Conservation (phyloP, 2,329 filamentous ascomycete genomes). For the Ophiostoma ips region DNA sequence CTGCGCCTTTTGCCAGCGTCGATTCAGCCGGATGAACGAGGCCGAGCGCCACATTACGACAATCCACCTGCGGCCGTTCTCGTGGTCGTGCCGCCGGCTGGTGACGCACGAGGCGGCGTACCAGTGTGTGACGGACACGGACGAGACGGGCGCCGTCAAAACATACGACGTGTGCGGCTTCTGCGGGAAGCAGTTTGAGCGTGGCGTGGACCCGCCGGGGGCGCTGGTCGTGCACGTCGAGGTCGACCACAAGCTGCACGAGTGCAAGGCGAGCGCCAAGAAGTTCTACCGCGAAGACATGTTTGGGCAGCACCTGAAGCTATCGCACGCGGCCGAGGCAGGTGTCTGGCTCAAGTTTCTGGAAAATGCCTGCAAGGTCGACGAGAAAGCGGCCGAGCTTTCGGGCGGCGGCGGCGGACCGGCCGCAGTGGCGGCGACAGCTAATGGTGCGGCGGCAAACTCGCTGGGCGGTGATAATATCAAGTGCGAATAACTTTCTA, state of each 20-base stretch:
- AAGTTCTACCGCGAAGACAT: constrained; percentile 15
- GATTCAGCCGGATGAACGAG: constrained; percentile 15
- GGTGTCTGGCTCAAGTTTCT: constrained; percentile 15
- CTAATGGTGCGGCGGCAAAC: neutral
- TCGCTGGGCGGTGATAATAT: neutral
- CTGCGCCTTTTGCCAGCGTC: constrained; percentile 13
- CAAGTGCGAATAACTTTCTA: neutral
- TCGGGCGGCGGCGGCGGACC: neutral
- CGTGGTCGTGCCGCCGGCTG: constrained; percentile 13
- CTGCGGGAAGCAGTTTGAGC: constrained; percentile 11
- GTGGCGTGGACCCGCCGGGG: neutral
- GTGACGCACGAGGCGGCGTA: constrained; percentile 9
- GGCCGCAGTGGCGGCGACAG: neutral
- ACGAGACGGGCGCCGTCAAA: neutral
- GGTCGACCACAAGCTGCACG: constrained; percentile 12
- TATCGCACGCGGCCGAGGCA: constrained; percentile 13
- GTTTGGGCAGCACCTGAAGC: constrained; percentile 15
- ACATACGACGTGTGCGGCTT: constrained; percentile 12
- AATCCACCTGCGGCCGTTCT: constrained; percentile 13
- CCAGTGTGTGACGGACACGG: constrained; percentile 9
- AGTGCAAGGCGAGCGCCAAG: constrained; percentile 12
- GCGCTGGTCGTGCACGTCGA: constrained; percentile 8
- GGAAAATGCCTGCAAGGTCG: constrained; percentile 13
- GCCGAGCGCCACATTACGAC: constrained; percentile 15
- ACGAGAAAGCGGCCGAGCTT: constrained; percentile 8